These are phyloP conservation scores for Phoenix dactylifera DNA, from an alignment of 176 grass and related monocot species.

Conservation along the genomic window DNA sequence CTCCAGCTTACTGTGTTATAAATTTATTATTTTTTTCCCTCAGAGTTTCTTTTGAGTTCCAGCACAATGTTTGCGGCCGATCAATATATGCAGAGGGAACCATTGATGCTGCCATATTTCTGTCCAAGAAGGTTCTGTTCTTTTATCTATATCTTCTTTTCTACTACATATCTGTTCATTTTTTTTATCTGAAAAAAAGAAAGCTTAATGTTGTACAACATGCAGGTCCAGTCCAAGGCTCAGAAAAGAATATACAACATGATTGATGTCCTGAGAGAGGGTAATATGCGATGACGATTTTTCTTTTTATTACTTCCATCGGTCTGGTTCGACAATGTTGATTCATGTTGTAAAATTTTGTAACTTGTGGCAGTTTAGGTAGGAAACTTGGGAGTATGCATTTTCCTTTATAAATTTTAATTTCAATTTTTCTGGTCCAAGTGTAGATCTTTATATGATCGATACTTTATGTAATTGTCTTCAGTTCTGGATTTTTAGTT, in stretches of 20 bases:
- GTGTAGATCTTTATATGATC: too few species aligned
- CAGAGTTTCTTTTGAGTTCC: constrained; percentile 94
- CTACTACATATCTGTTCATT: background rate
- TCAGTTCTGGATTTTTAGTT: too few species aligned
- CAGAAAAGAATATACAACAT: constrained; percentile 73
- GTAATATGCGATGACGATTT: constrained; percentile 34
- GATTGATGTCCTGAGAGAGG: constrained; percentile 68
- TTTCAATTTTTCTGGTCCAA: too few species aligned
- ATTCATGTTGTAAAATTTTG: too few species aligned
- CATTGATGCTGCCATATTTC: constrained; percentile 66
- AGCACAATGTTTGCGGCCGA: constrained; percentile 86
- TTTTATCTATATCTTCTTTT: background rate
- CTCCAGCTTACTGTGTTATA: background rate
- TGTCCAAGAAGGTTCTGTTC: constrained; percentile 52
- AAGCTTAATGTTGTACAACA: background rate
- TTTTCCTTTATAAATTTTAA: too few species aligned
- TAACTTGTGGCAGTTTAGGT: too few species aligned
- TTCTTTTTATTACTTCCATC: too few species aligned
- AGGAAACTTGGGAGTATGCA: too few species aligned
- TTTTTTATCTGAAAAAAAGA: background rate
- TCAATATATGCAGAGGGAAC: constrained; percentile 81
- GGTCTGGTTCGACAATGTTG: too few species aligned
- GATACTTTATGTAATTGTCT: too few species aligned
- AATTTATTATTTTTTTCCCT: background rate
- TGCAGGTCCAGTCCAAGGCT: constrained; percentile 64